phyloP scores from a whole-genome alignment of 306 rosid species.

The Acmispon strigosus region DNA sequence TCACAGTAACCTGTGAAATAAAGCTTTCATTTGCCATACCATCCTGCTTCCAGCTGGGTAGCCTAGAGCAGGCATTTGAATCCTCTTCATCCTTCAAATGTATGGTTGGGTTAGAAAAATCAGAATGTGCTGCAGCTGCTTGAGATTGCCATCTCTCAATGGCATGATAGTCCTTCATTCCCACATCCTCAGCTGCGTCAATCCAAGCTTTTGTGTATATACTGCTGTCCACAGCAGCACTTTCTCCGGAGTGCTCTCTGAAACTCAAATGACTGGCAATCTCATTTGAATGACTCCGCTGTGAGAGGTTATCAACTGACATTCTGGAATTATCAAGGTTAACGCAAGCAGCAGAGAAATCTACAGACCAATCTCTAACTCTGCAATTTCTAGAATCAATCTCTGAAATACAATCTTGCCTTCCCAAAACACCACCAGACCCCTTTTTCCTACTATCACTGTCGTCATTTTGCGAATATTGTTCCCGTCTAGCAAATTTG shows the following conservation, averaged over 20 bases:
- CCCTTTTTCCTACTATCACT: slow-evolving; percentile 67
- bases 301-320: slow-evolving; percentile 83
- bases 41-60: slow-evolving; percentile 51
- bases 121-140: slow-evolving; percentile 86
- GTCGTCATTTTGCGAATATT: slow-evolving; percentile 70
- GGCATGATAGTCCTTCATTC: slow-evolving; percentile 79
- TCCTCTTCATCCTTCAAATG: slow-evolving; percentile 84
- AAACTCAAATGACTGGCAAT: slow-evolving; percentile 70
- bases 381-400: slow-evolving; percentile 94
- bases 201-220: slow-evolving; percentile 97
- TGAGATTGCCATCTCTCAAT: slow-evolving; percentile 99
- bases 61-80: slow-evolving; percentile 72
- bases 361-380: slow-evolving; percentile 97
- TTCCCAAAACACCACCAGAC: slow-evolving; percentile 82
- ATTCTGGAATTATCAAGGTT: slow-evolving; percentile 73
- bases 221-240: slow-evolving; percentile 83
- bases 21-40: slow-evolving; percentile 78
- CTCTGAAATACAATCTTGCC: slow-evolving; percentile 92
- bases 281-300: slow-evolving; percentile 92
- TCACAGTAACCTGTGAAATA: slow-evolving; percentile 86
- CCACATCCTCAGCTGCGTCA: slow-evolving; percentile 80
- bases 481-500: slow-evolving; percentile 87
- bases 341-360: slow-evolving; percentile 86
- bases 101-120: slow-evolving; percentile 40
- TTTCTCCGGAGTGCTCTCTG: slow-evolving; percentile 97